A percentile compares a stretch with the other conserved stretches of the same genome.
phyloP scores from a whole-genome alignment of 805 yeast genomes.

The Komagataella ulmi region DNA sequence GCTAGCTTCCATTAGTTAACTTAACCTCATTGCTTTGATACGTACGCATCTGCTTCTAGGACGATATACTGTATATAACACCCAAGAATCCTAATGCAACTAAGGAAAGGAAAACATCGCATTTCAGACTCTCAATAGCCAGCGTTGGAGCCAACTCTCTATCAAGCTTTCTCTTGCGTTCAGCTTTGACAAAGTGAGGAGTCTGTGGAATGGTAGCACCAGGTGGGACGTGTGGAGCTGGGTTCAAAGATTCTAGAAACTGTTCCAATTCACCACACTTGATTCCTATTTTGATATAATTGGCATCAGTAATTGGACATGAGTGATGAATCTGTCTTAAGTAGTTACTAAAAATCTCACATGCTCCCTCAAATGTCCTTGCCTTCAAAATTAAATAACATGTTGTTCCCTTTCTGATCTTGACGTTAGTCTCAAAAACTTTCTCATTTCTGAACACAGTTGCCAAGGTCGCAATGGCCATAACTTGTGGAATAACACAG shows the following conservation, averaged over 20 bases:
- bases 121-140: conserved; percentile 7
- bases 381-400: conserved; percentile 62
- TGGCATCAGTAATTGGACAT: conserved; percentile 72
- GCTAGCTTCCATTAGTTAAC: not conserved
- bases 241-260: conserved; percentile 68
- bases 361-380: conserved; percentile 64
- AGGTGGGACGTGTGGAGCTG: conserved; percentile 38
- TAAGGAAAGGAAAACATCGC: not conserved
- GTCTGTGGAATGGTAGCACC: conserved; percentile 36
- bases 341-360: conserved; percentile 63
- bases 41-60: not conserved
- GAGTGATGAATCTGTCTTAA: conserved; percentile 66
- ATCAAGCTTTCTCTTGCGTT: conserved; percentile 26
- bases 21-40: not conserved
- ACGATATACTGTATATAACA: not conserved
- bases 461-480: conserved; percentile 94
- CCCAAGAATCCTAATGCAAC: not conserved
- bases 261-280: conserved; percentile 84
- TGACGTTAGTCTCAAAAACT: conserved; percentile 61
- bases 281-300: conserved; percentile 71
- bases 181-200: conserved; percentile 31
- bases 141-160: conserved; percentile 8
- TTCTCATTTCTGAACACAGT: conserved; percentile 69
- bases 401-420: conserved; percentile 85
- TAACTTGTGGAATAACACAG: conserved; percentile 97